phyloP scores from a whole-genome alignment of 129 eudicot species.

The Flaveria sonorensis region DNA sequence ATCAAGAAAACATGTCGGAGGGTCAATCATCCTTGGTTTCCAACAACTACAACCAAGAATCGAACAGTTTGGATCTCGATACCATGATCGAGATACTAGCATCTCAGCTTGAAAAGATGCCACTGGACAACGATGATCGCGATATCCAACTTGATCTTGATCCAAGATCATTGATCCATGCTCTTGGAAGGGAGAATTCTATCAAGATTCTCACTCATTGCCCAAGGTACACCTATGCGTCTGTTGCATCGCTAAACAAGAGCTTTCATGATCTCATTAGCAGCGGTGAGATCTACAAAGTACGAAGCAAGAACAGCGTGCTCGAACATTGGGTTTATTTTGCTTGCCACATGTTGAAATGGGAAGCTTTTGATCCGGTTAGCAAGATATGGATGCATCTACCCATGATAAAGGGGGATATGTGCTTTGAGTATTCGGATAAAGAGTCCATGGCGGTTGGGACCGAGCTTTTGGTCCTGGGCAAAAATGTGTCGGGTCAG shows the following conservation, averaged over 20 bases:
- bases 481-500: constrained; percentile 36
- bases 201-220: constrained; percentile 7
- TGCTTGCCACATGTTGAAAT: constrained; percentile 55
- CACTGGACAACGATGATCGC: constrained; percentile 22
- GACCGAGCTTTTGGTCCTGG: constrained; percentile 61
- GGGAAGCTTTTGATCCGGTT: constrained; percentile 74
- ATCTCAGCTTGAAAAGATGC: constrained; percentile 4
- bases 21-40: constrained; percentile 35
- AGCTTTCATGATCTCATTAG: constrained; percentile 4
- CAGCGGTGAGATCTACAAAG: constrained; percentile 16
- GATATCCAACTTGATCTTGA: background rate
- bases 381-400: constrained; percentile 55
- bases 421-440: constrained; percentile 46
- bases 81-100: constrained; percentile 12
- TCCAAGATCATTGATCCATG: background rate
- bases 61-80: constrained; percentile 32
- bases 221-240: background rate
- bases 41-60: constrained; percentile 35
- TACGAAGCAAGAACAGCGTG: constrained; percentile 35
- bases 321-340: constrained; percentile 68
- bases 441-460: constrained; percentile 77
- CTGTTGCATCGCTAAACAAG: background rate
- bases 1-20: constrained; percentile 48
- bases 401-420: constrained; percentile 44
- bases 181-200: background rate